Evolutionary conservation across 164 flowering plant species (phyloP).

Genomic region (Taxillus chinensis): DNA sequence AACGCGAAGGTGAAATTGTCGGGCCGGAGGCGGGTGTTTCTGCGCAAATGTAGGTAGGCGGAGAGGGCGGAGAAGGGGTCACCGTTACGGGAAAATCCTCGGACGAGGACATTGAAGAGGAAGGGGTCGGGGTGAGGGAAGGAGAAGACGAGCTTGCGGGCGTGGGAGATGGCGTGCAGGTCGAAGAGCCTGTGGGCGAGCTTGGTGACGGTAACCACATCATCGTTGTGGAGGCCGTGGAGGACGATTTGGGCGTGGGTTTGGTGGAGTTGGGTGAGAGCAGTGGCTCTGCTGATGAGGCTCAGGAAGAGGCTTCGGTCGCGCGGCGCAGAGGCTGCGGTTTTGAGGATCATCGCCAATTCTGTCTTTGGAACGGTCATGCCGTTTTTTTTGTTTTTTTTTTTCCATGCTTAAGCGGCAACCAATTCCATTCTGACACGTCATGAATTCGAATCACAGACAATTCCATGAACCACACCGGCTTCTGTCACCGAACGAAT

Average conservation of each 20-base stretch:
- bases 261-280: not conserved
- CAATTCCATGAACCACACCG: no score
- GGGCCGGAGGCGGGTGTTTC: not conserved
- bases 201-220: not conserved
- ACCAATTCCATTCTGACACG: no score
- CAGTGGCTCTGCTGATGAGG: not conserved
- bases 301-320: not conserved
- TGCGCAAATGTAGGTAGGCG: not conserved
- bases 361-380: no score
- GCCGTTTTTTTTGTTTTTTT: no score
- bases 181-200: not conserved
- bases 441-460: no score
- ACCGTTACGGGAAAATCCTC: not conserved
- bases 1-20: not conserved
- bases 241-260: conserved; percentile 1
- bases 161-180: not conserved
- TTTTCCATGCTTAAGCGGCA: no score
- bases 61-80: not conserved
- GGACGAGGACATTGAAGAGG: not conserved
- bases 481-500: no score
- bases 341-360: not conserved
- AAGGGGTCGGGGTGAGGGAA: not conserved
- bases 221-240: not conserved
- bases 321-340: not conserved
- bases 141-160: not conserved